Evolutionary conservation across 768 basidiomycete species (phyloP), one percentile per base, ranked within the genome.

Genomic region (Leucocoprinus sp.): DNA sequence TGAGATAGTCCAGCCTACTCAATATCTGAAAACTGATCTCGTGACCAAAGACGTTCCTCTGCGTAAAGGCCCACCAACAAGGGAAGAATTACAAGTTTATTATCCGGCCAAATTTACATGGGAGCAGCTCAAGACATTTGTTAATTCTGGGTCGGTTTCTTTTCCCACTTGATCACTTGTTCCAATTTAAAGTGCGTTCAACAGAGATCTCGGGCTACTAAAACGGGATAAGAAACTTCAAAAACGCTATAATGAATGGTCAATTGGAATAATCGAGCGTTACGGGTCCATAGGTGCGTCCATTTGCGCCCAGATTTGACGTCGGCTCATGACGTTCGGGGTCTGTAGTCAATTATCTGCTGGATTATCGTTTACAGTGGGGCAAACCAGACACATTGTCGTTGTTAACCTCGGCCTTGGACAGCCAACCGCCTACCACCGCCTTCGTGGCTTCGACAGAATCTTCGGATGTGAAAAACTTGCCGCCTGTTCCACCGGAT

Each of bases 71-170:
- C 78, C 70, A 17, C 87, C 87, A 9, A 85, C 84, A 1, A 64
- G 60, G 28, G 78, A 80, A 42, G 87, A 90, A 53, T 62, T 90
- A 5, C 59, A 76, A 6, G 69, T 63, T 1, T 64, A 85, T 56
- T 90, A 90, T 56, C 86, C 86, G 11, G 70, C 82, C 4, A 78
- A 74, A 51, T 87, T 87, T 52, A 84, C 85, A 0, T 90, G 84
- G 83, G 51, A 60, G 7, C 78, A 90, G 57, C 64, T 90, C 21
- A 88, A 80, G 64, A 72, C 77, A 3, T 88, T 90, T 51, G 70
- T 90, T 39, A 84, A 81, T 57, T 84, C 86, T 46, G 86, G 86
- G 84, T 84, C 59, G 34, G 68, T 42, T 28, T 27, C 31, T 17
- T 50, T 42, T 22, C 29, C 12, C 24, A 14, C 21, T 17, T 40